Conservation (phyloP, 176 grass and related monocot genomes). For the Avena eriantha region DNA sequence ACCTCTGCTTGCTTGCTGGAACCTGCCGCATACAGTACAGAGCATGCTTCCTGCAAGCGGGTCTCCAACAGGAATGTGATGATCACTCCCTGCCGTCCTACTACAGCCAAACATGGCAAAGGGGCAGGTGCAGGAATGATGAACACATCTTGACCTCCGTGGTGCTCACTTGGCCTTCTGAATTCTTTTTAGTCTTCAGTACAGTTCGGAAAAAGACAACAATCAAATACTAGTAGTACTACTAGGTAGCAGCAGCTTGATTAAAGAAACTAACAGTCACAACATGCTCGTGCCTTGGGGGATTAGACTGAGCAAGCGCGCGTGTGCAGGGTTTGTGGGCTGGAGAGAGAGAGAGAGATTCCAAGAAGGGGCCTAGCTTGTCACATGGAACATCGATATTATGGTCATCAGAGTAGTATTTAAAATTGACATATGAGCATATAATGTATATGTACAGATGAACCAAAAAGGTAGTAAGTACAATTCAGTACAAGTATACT, state of each 20-base stretch:
- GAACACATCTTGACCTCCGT: neutral
- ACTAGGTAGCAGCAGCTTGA: conserved; percentile 23
- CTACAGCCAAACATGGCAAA: neutral
- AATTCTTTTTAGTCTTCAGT: neutral
- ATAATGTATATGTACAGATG: neutral
- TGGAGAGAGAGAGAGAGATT: neutral
- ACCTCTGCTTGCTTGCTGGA: neutral
- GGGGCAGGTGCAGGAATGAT: conserved; percentile 27
- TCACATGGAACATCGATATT: conserved; percentile 45
- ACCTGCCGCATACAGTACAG: neutral
- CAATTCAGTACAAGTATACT: neutral
- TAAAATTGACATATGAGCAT: conserved; percentile 9
- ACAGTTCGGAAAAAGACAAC: neutral
- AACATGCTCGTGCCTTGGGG: neutral
- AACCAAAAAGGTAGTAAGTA: neutral
- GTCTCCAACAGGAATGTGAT: conserved; percentile 28
- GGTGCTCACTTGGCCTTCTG: neutral
- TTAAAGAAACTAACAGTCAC: conserved; percentile 41
- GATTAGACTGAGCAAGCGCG: too few relatives aligned
- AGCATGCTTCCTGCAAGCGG: conserved; percentile 23
- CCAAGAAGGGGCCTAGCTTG: conserved; percentile 18
- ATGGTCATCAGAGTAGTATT: conserved; percentile 42
- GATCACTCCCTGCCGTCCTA: conserved; percentile 33
- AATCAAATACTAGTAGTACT: neutral
- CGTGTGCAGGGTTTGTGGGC: too few relatives aligned